Evolutionary conservation across 768 basidiomycete species (phyloP), one percentile per base, ranked within the genome.

Genomic region (Hygrophoropsis aurantiaca): DNA sequence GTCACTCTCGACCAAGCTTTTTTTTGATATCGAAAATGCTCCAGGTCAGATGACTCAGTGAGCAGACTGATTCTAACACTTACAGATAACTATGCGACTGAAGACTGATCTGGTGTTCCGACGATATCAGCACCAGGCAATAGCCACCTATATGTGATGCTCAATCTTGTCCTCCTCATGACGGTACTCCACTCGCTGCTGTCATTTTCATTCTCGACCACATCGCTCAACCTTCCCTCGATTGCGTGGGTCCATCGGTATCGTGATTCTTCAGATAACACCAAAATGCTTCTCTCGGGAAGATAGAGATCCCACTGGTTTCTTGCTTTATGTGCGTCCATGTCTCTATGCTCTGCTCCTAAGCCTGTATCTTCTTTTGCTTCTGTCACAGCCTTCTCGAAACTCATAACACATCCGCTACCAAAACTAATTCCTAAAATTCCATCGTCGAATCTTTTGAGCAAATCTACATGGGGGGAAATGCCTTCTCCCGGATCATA

Each of bases 161-260:
- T 94, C 53, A 95, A 68, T 44, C 86, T 74, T 24, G 74, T 63
- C 4, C 74, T 74, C 41, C 89, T 72, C 48, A 72, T 64, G 9
- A 86, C 66, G 72, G 78, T 73, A 30, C 56, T 52, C 26, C 51
- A 48, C 19, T 26, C 58, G 4, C 48, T 56, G 8, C 57, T 58
- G 6, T 40, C 52, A 27, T 48, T 50, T 19, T 57, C 51, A 37
- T 48, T 45, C 59, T 73, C 67, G 15, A 94, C 85, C 45, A 74
- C 66, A 60, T 94, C 92, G 32, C 74, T 71, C 30, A 55, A 68
- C 43, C 78, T 68, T 44, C 75, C 75, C 25, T 81, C 78, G 47
- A 98, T 98, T 4, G 89, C 94, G 65, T 98, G 94, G 8, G 81
- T 82, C 90, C 92, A 97, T 3, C 69, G 64, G 64, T 90, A 97